A percentile compares a stretch with the other conserved stretches of the same genome.
These are phyloP conservation scores for Cryptococcus deneoformans DNA, from an alignment of 1,284 basidiomycete species.

Conservation along the genomic window DNA sequence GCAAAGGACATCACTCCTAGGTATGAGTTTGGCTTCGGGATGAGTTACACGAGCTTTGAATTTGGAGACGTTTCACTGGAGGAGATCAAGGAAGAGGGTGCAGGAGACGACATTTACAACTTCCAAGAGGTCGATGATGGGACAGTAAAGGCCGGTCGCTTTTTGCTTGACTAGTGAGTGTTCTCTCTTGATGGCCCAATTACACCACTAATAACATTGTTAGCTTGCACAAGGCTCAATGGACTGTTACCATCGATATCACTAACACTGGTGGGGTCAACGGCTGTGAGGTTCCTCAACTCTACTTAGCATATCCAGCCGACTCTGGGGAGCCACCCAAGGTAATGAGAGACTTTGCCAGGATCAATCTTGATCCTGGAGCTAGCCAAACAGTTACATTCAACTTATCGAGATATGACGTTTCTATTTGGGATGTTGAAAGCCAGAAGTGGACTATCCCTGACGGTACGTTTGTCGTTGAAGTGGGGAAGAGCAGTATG, in stretches of 20 bases:
- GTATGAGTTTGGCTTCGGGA: slow-evolving; percentile 76
- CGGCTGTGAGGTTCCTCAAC: slow-evolving; percentile 49
- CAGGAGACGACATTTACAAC: background rate
- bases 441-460: slow-evolving; percentile 47
- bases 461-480: slow-evolving; percentile 39
- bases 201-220: background rate
- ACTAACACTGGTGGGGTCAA: slow-evolving; percentile 50
- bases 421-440: slow-evolving; percentile 49
- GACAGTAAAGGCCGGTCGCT: background rate
- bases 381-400: slow-evolving; percentile 35
- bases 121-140: background rate
- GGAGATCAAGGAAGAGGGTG: slow-evolving; percentile 5
- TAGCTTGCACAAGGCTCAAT: slow-evolving; percentile 43
- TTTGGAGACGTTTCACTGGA: slow-evolving; percentile 59
- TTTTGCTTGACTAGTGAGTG: slow-evolving; percentile 4
- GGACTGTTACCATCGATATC: slow-evolving; percentile 47
- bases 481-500: slow-evolving; percentile 28
- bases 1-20: slow-evolving; percentile 58
- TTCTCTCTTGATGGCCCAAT: background rate
- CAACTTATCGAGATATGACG: slow-evolving; percentile 46
- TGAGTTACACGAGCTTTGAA: slow-evolving; percentile 77
- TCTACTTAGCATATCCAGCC: slow-evolving; percentile 47
- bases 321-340: slow-evolving; percentile 45
- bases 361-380: slow-evolving; percentile 43
- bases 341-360: slow-evolving; percentile 33